Percentiles rank a stretch among this genome's conserved stretches.
phyloP scores from a whole-genome alignment of 1,284 basidiomycete genomes.

The Takashimella koratensis region DNA sequence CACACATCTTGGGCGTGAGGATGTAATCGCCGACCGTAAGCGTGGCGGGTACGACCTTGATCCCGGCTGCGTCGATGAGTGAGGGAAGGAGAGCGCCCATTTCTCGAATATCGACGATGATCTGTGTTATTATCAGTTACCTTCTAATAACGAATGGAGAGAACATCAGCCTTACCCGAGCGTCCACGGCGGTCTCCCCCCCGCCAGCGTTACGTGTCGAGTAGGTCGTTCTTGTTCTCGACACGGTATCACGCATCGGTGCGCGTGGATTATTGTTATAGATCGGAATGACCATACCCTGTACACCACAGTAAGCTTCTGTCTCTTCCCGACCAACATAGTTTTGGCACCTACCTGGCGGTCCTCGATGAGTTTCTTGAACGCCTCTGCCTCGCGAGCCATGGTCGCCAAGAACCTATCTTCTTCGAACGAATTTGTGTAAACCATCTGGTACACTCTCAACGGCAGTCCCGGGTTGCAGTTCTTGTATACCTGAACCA shows the following conservation, averaged over 20 bases:
- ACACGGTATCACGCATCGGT: constrained; percentile 54
- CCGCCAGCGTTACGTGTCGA: constrained; percentile 86
- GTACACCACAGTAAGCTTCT: constrained; percentile 1
- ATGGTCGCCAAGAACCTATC: constrained; percentile 89
- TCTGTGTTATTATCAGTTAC: constrained; percentile 52
- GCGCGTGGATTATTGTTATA: constrained; percentile 69
- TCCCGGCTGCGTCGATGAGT: constrained; percentile 74
- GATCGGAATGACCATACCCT: constrained; percentile 90
- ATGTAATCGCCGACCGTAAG: constrained; percentile 96
- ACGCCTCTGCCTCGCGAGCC: constrained; percentile 88
- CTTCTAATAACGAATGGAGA: neutral
- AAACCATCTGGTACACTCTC: constrained; percentile 94
- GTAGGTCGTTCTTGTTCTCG: constrained; percentile 72
- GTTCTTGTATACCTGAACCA: constrained; percentile 70
- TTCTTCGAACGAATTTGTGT: constrained; percentile 89
- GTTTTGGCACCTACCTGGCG: constrained; percentile 62
- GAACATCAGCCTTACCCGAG: constrained; percentile 55
- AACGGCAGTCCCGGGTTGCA: constrained; percentile 74
- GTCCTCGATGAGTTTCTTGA: constrained; percentile 89
- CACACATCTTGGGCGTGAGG: constrained; percentile 88
- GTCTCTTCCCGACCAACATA: neutral
- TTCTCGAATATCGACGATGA: constrained; percentile 95
- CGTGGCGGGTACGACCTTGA: constrained; percentile 83
- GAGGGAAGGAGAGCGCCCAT: constrained; percentile 91
- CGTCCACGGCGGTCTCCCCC: constrained; percentile 60